A percentile compares a stretch with the other conserved stretches of the same genome.
Conservation (phyloP, 805 yeast genomes). For the Pichia sporocuriosa region DNA sequence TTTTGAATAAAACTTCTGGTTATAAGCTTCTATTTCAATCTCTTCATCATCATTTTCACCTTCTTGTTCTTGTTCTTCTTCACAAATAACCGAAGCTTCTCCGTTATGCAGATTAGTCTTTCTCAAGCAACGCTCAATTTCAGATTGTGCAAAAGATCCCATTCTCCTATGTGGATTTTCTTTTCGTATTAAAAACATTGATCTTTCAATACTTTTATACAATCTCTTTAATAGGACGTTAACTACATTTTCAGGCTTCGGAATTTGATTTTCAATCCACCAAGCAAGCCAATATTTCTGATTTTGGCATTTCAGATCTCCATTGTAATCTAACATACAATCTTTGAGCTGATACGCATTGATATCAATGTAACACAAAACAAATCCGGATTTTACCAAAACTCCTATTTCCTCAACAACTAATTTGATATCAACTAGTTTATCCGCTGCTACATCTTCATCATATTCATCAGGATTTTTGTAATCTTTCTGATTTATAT, state of each 20-base stretch:
- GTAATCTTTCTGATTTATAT: conserved; percentile 2
- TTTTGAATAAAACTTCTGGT: conserved; percentile 23
- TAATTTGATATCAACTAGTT: conserved; percentile 20
- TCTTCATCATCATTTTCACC: conserved; percentile 3
- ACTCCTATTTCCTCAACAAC: conserved; percentile 4
- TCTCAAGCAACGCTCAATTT: no score
- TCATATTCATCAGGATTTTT: conserved; percentile 6
- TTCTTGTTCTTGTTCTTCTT: no score
- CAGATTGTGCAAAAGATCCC: conserved; percentile 25
- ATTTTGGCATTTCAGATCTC: conserved; percentile 5
- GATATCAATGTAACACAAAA: conserved; percentile 31
- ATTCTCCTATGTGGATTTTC: conserved; percentile 17
- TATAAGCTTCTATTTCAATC: conserved; percentile 23
- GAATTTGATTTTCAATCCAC: conserved; percentile 29
- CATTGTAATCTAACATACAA: conserved; percentile 5
- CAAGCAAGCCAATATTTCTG: conserved; percentile 27
- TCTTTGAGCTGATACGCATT: conserved; percentile 24
- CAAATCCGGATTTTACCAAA: conserved; percentile 41
- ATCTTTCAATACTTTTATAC: conserved; percentile 36
- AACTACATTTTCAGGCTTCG: conserved; percentile 31
- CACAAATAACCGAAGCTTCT: no score
- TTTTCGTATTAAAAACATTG: neutral
- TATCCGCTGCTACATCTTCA: conserved; percentile 10
- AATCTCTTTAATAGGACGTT: conserved; percentile 41
- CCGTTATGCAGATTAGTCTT: no score